A percentile compares a stretch with the other conserved stretches of the same genome.
phyloP scores from a whole-genome alignment of 257 asterid species.

The Paulownia fortunei region DNA sequence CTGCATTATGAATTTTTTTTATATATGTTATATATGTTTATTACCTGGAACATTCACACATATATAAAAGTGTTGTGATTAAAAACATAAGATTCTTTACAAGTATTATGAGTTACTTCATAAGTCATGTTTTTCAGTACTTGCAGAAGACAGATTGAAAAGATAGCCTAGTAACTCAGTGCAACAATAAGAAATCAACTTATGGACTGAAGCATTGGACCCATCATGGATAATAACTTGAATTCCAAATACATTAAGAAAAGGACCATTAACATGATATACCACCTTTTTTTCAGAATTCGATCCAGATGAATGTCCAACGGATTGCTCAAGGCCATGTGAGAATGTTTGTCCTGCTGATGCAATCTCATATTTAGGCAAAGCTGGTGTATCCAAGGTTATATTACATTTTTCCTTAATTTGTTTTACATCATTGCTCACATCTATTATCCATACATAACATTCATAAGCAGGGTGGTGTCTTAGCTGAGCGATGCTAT shows the following conservation, averaged over 20 bases:
- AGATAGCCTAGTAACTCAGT: neutral
- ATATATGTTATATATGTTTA: neutral
- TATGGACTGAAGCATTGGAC: neutral
- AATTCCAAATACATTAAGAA: neutral
- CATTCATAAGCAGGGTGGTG: conserved; percentile 63
- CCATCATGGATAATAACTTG: neutral
- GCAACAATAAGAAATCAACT: neutral
- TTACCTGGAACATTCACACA: neutral
- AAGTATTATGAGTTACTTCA: neutral
- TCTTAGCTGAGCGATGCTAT: conserved; percentile 86
- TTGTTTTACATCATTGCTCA: neutral
- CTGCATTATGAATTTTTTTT: neutral
- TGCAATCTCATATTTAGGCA: conserved; percentile 62
- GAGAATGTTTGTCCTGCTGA: conserved; percentile 89
- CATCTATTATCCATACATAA: neutral
- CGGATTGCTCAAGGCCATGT: conserved; percentile 86
- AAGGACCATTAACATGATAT: conserved; percentile 3
- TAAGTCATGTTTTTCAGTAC: neutral
- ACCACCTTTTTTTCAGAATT: conserved; percentile 56
- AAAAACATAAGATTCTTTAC: neutral
- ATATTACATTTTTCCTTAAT: conserved; percentile 9
- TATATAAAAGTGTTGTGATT: neutral
- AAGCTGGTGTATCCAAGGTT: conserved; percentile 57
- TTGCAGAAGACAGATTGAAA: neutral
- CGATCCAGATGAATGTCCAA: conserved; percentile 83